Percentiles rank a stretch among this genome's conserved stretches.
Evolutionary conservation across 176 grass and related monocot species (phyloP).

Genomic region (Carex littledalei): DNA sequence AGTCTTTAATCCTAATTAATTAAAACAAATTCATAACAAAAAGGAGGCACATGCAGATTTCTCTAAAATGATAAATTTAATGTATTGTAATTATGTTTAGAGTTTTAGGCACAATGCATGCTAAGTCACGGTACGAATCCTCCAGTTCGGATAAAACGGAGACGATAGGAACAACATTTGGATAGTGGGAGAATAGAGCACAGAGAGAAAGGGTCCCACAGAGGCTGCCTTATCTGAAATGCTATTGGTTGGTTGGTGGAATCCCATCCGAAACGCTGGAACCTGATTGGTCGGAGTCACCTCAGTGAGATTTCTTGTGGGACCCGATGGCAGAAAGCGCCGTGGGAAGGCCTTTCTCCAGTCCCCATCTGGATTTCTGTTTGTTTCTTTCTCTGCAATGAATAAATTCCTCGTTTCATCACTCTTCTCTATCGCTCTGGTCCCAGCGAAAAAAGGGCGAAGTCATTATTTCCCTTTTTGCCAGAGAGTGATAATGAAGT

Average conservation of each 20-base stretch:
- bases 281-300: neutral
- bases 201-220: neutral
- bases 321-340: neutral
- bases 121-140: too few relatives aligned
- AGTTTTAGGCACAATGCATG: neutral
- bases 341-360: neutral
- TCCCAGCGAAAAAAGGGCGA: neutral
- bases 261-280: conserved; percentile 1
- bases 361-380: neutral
- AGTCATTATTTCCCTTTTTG: neutral
- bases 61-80: neutral
- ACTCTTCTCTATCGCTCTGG: neutral
- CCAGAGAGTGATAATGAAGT: neutral
- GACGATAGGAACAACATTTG: neutral
- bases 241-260: neutral
- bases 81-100: neutral
- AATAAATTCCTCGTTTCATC: neutral
- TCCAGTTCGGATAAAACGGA: neutral
- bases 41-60: neutral
- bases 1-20: neutral
- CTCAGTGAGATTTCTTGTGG: neutral
- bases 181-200: neutral
- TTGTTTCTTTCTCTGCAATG: neutral
- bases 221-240: neutral
- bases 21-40: neutral